These are phyloP conservation scores for Cocos nucifera DNA, from an alignment of 176 grass and related monocot species.

Conservation along the genomic window DNA sequence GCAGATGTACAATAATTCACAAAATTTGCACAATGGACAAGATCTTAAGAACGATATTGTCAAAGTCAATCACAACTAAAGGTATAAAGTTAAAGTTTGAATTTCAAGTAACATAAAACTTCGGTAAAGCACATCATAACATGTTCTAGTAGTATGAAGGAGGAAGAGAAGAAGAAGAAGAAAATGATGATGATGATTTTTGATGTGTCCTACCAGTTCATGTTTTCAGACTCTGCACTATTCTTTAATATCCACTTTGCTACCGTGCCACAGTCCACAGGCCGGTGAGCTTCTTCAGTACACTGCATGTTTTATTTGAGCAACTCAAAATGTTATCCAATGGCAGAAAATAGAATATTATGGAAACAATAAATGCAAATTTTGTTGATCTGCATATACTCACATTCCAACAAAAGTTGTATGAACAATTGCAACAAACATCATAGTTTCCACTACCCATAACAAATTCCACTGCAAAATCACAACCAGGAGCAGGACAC, in stretches of 20 bases:
- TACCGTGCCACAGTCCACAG: conserved; percentile 28
- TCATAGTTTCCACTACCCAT: conserved; percentile 9
- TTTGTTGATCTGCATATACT: conserved; percentile 17
- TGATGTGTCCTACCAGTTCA: conserved; percentile 15
- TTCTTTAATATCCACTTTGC: conserved; percentile 13
- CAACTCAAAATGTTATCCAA: background rate
- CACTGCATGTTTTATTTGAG: conserved; percentile 21
- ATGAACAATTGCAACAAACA: conserved; percentile 19
- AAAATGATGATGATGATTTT: too few relatives aligned
- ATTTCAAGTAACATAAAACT: too few relatives aligned
- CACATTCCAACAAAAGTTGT: conserved; percentile 45
- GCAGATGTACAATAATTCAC: too few relatives aligned
- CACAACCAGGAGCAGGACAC: conserved; percentile 34
- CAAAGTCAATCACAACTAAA: too few relatives aligned
- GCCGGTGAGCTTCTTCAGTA: conserved; percentile 47
- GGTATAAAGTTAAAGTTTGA: too few relatives aligned
- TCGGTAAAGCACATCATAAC: too few relatives aligned
- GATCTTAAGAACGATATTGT: too few relatives aligned
- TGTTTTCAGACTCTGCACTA: conserved; percentile 14
- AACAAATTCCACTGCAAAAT: conserved; percentile 11
- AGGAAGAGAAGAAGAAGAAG: too few relatives aligned
- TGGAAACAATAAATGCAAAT: too few relatives aligned
- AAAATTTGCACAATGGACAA: too few relatives aligned
- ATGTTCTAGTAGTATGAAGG: too few relatives aligned
- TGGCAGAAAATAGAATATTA: too few relatives aligned